Conservation (phyloP, 2,329 filamentous ascomycete species). For the Sporothrix brasiliensis region DNA sequence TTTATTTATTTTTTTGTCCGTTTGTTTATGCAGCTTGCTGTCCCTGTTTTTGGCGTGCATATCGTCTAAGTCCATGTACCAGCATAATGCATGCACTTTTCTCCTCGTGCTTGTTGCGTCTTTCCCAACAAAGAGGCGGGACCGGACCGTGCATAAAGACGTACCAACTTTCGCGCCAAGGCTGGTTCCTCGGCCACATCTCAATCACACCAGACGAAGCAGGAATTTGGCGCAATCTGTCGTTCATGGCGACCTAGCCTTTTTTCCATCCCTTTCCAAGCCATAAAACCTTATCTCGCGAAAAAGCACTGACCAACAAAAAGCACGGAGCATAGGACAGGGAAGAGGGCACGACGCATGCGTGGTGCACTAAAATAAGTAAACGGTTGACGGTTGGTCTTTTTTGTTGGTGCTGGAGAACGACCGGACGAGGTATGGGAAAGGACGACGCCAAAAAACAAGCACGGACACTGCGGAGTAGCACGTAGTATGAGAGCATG, state of each 20-base stretch:
- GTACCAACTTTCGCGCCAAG: background rate
- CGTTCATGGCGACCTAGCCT: background rate
- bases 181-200: background rate
- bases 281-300: background rate
- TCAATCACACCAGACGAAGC: no score
- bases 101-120: background rate
- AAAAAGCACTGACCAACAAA: background rate
- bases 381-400: background rate
- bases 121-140: constrained; percentile 14
- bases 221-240: no score
- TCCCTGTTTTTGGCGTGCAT: background rate
- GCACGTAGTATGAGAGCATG: background rate
- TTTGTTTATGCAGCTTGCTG: constrained; percentile 14
- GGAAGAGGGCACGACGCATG: background rate
- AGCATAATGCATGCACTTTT: constrained; percentile 4
- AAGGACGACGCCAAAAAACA: background rate
- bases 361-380: constrained; percentile 1
- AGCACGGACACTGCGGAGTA: background rate
- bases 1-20: background rate
- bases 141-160: constrained; percentile 5
- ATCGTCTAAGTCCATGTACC: background rate
- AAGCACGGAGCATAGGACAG: constrained; percentile 6
- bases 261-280: no score
- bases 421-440: background rate
- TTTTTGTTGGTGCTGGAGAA: constrained; percentile 5